These are phyloP conservation scores for Lizonia empirigonia DNA, from an alignment of 2,329 filamentous ascomycete genomes.

Conservation along the genomic window DNA sequence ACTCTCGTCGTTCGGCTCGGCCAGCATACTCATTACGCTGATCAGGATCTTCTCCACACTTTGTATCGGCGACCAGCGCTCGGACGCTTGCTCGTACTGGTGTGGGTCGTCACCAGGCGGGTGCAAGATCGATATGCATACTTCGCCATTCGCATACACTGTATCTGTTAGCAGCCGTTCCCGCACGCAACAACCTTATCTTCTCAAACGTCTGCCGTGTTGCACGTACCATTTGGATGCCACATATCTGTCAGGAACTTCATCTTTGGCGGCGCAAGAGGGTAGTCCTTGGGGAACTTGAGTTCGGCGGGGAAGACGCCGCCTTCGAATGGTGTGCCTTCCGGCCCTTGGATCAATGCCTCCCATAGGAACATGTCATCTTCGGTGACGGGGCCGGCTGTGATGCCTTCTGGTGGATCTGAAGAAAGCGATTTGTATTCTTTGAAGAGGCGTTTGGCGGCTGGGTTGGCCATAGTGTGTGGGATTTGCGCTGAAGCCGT, in stretches of 20 bases:
- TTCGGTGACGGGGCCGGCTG: conserved; percentile 88
- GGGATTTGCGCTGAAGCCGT: neutral
- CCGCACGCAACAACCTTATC: no score
- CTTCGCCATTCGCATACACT: conserved; percentile 83
- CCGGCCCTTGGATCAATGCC: conserved; percentile 91
- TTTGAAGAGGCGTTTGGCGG: conserved; percentile 82
- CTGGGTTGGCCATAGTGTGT: conserved; percentile 57
- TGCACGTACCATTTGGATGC: conserved; percentile 84
- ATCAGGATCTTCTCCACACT: conserved; percentile 93
- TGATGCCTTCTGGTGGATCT: conserved; percentile 97
- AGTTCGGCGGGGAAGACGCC: conserved; percentile 90
- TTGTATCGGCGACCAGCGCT: conserved; percentile 95
- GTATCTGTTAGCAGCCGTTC: neutral
- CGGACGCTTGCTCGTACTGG: conserved; percentile 87
- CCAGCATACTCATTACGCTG: conserved; percentile 89
- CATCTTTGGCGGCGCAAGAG: conserved; percentile 84
- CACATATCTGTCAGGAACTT: conserved; percentile 86
- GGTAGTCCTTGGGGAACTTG: conserved; percentile 83
- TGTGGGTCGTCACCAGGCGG: conserved; percentile 92
- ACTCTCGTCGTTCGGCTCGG: conserved; percentile 92
- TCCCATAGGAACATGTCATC: conserved; percentile 98
- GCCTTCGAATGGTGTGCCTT: conserved; percentile 94
- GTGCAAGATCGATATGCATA: conserved; percentile 97
- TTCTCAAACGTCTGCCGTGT: no score
- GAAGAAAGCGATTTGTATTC: conserved; percentile 95